A percentile compares a stretch with the other conserved stretches of the same genome.
These are phyloP conservation scores for Boletus sp. DNA, from an alignment of 1,284 basidiomycete species.

Conservation along the genomic window DNA sequence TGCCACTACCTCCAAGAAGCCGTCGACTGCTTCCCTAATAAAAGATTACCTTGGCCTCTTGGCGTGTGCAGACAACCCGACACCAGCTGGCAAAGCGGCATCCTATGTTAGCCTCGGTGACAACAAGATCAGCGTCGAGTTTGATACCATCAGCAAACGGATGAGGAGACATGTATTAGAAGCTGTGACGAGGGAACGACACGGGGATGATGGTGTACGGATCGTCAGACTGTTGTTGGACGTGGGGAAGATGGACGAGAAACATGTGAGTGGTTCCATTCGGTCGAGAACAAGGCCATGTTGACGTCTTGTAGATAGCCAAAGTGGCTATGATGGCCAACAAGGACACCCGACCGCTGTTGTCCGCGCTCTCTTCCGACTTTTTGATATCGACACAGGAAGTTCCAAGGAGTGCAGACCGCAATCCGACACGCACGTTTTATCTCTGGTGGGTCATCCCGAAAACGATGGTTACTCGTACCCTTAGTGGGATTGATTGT, in stretches of 20 bases:
- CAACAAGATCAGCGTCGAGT: constrained; percentile 78
- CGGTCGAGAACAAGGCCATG: not conserved
- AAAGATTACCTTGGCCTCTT: constrained; percentile 78
- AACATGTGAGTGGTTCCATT: constrained; percentile 44
- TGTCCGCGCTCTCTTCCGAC: constrained; percentile 76
- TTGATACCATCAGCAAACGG: constrained; percentile 69
- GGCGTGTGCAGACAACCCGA: constrained; percentile 76
- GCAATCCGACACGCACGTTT: constrained; percentile 80
- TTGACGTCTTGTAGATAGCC: constrained; percentile 64
- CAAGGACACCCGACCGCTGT: constrained; percentile 80
- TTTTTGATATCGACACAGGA: constrained; percentile 86
- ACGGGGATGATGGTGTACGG: constrained; percentile 83
- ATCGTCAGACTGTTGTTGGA: constrained; percentile 80
- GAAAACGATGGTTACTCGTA: not conserved
- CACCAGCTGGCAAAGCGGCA: constrained; percentile 57
- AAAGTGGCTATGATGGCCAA: constrained; percentile 90
- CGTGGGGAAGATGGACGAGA: constrained; percentile 95
- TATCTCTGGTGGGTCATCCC: constrained; percentile 73
- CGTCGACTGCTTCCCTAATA: constrained; percentile 53
- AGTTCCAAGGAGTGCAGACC: constrained; percentile 83
- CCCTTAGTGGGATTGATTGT: not conserved
- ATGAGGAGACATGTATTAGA: constrained; percentile 75
- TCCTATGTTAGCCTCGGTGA: constrained; percentile 69
- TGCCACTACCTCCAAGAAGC: constrained; percentile 51
- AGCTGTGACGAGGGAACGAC: constrained; percentile 76